Percentiles rank a stretch among this genome's conserved stretches.
These are phyloP conservation scores for Mycothermus thermophilus DNA, from an alignment of 495 filamentous ascomycete genomes.

Conservation along the genomic window DNA sequence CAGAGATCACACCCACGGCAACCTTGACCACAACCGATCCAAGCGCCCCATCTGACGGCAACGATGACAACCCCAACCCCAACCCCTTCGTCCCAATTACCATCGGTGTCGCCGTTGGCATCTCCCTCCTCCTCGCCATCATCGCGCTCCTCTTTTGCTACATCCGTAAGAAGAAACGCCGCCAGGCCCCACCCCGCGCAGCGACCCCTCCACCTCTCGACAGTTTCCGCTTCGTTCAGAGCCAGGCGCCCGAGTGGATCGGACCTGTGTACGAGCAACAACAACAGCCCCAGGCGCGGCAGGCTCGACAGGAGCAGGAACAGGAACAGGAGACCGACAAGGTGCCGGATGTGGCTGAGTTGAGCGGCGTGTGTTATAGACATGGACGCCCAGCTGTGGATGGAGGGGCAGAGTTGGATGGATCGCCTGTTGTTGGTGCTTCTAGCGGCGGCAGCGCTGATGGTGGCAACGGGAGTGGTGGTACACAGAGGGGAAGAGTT, in stretches of 20 bases:
- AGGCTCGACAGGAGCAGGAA: too few relatives aligned
- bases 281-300: not conserved
- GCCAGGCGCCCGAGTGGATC: not conserved
- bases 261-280: not conserved
- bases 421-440: too few relatives aligned
- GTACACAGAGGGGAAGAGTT: too few relatives aligned
- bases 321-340: too few relatives aligned
- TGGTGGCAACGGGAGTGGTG: too few relatives aligned
- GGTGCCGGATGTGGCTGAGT: too few relatives aligned
- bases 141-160: slow-evolving; percentile 13
- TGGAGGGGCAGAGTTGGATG: too few relatives aligned
- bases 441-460: too few relatives aligned
- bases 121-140: slow-evolving; percentile 7
- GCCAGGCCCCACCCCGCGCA: slow-evolving; percentile 8
- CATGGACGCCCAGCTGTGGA: too few relatives aligned
- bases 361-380: too few relatives aligned
- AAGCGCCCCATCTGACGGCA: not conserved
- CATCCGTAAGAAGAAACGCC: slow-evolving; percentile 9
- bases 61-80: not conserved
- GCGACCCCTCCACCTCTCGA: slow-evolving; percentile 13
- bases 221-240: slow-evolving; percentile 1
- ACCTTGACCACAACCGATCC: not conserved
- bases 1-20: too few relatives aligned
- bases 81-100: slow-evolving; percentile 6
- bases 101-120: slow-evolving; percentile 12